Base-by-base conservation (phyloP, 2,329 filamentous ascomycete species). In the Rhynchosporium secalis region DNA sequence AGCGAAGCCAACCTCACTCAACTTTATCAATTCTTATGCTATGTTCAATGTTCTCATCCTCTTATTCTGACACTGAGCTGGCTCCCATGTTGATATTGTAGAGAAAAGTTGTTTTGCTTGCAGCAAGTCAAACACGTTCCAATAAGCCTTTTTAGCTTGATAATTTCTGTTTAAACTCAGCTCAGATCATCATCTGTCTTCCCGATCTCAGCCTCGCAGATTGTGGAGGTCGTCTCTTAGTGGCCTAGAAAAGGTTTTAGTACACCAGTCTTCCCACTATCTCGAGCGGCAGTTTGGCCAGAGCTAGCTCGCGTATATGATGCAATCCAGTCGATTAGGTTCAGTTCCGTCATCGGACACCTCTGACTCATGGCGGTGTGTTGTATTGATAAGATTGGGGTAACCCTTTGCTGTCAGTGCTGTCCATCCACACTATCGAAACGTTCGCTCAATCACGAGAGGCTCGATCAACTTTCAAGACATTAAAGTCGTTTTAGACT, bases 321-420 rank as follows among this genome's bases (percentile, higher is more conserved):
- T 54, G 49, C 49, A 54, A 40, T 54, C 36, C 49, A 28, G 8
- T 12, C 15, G 10, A 43, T 8, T 20, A 20, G 38, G 6, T 7
- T 28, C 9, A 40, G 26, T 40, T 54, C 49, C 49, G 49, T 54
- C 49, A 54, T 54, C 49, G n/a, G 49, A 54, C 33, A 38, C n/a
- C 33, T 41, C 26, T 13, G 1, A 28, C 2, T 9, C 3, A 54
- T n/a, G 13, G 49, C 38, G 33, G n/a, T 31, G 48, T 52, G 13
- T 51, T 51, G 31, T 20, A 38, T 7, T 33, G 36, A 54, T 40
- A 54, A 28, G 15, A 15, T 40, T 9, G 3, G 7, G 36, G 33
- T 7, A 41, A 20, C 28, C 38, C 15, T 40, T 54, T n/a, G 33
- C 20, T 20, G 20, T 20, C 20, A 20, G 20, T 20, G 20, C 20